These are phyloP conservation scores for Mycena rosella DNA, from an alignment of 768 basidiomycete species.

Conservation along the genomic window DNA sequence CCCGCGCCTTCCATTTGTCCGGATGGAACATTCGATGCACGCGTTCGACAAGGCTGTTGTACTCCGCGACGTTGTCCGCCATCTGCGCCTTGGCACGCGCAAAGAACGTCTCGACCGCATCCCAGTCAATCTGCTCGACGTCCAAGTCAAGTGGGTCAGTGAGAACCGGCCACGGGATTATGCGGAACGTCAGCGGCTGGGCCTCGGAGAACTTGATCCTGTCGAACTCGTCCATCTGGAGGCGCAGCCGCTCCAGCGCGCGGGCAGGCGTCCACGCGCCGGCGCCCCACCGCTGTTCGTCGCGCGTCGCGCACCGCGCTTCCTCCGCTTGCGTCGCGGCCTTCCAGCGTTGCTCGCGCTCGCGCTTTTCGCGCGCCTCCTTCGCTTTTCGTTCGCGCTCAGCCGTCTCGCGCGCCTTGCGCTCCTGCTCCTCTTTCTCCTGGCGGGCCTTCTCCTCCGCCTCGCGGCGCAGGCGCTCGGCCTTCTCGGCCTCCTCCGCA, in stretches of 20 bases:
- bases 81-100: conserved; percentile 44
- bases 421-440: conserved; percentile 20
- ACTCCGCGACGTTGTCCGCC: conserved; percentile 53
- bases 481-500: conserved; percentile 11
- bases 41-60: conserved; percentile 63
- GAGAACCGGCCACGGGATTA: conserved; percentile 39
- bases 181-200: conserved; percentile 35
- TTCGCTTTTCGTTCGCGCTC: conserved; percentile 25
- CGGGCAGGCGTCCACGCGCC: conserved; percentile 21
- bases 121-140: conserved; percentile 65
- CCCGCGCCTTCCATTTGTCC: conserved; percentile 67
- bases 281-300: conserved; percentile 1
- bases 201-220: conserved; percentile 40
- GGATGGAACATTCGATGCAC: conserved; percentile 70
- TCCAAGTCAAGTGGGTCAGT: conserved; percentile 43
- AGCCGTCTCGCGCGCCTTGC: conserved; percentile 16
- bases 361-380: conserved; percentile 10
- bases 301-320: conserved; percentile 21
- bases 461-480: conserved; percentile 12
- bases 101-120: conserved; percentile 69
- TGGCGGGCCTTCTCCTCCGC: conserved; percentile 18
- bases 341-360: conserved; percentile 18
- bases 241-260: conserved; percentile 26
- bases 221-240: conserved; percentile 38
- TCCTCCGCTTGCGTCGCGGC: conserved; percentile 20